Base-by-base conservation (phyloP, 352 stramenopile genomes). In the Phytophthora fragariaefolia region DNA sequence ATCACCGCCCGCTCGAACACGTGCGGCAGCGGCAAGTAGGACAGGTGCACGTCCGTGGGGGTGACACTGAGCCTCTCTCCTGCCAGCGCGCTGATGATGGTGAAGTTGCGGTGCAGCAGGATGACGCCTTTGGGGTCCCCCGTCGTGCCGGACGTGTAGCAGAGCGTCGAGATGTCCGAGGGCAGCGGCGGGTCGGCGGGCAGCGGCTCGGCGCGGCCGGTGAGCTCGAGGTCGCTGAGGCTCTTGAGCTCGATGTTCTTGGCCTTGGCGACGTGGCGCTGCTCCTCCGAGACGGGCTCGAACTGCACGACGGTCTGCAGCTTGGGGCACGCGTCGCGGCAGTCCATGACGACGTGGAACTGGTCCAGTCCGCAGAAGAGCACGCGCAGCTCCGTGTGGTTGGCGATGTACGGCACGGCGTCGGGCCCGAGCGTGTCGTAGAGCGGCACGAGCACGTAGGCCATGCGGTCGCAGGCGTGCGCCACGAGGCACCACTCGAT, bases 91-190 rank as follows among this genome's bases (percentile, higher is more conserved):
- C 69, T 50, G 4, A 75, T 24, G 0, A 73, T 58, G 6, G 79
- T 68, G 36, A 93, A 72, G 71, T 93, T 96, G 34, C 74, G 53
- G 76, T 99, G 97, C 28, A 85, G 89, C 15, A 99, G 75, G 24
- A 99, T 87, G 17, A 95, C 97, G 10, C 97, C 97, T 80, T 99
- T 99, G 28, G 97, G 96, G 77, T 98, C 88, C 17, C 97, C 96
- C 26, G 96, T 99, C 22, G 97, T 99, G 23, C 97, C 97, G 6
- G 85, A 98, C 6, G 96, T 99, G 80, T 98, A 98, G 83, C 89
- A 98, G 61, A 98, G 77, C 38, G 96, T 99, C 17, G 92, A 93
- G 17, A 99, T 66, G 73, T 99, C 96, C 3, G 76, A 65, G 1
- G 83, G 77, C 4, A 60, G 52, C 3, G 85, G 82, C 2, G 79